Base-by-base conservation (phyloP, 345 rosid genomes). In the Lumnitzera littorea region DNA sequence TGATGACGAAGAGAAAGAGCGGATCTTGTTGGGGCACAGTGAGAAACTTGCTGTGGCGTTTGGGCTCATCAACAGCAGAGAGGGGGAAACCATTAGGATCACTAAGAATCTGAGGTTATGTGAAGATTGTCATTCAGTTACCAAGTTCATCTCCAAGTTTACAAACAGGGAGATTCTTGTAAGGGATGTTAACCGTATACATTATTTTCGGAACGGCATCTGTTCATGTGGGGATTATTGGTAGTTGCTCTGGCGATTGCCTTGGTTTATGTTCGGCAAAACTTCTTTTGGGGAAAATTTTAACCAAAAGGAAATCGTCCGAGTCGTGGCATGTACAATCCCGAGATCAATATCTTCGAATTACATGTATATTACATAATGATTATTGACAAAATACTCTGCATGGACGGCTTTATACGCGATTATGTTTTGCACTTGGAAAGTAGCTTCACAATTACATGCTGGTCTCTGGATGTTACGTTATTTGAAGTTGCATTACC, bases 211-310 rank as follows among this genome's bases (percentile, higher is more conserved):
- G 20, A 71, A 87, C 53, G 96, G 96, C 43, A 83, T 78, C 25
- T 91, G 96, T 72, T 89, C 98, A 2, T 89, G 96, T 74, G 85
- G 89, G 55, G 96, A 87, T 76, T 89, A 87, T 63, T 92, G 96
- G 87, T 86, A 72, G 80, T 25, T 53, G 46, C 43, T 9, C 11
- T 36, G 43, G 43, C 0, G 7, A 36, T 36, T 36, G 43, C 43
- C 10, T 4, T 36, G 1, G 43, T 36, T 7, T 7, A 36, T 36
- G 7, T 36, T 36, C 2, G 43, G 43, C 43, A 36, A 5, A 5
- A 36, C 9, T 36, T 27, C 31, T 27, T 27, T 5, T 0, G 31
- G 31, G 31, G 4, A 1, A 1, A 27, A 27, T 27, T 27, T 5
- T 5, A 27, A 27, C 31, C 31, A 27, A 27, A 27, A 27, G 31